Percentiles rank a stretch among this genome's conserved stretches.
Conservation (phyloP, 345 rosid genomes). For the Syzygium grande region DNA sequence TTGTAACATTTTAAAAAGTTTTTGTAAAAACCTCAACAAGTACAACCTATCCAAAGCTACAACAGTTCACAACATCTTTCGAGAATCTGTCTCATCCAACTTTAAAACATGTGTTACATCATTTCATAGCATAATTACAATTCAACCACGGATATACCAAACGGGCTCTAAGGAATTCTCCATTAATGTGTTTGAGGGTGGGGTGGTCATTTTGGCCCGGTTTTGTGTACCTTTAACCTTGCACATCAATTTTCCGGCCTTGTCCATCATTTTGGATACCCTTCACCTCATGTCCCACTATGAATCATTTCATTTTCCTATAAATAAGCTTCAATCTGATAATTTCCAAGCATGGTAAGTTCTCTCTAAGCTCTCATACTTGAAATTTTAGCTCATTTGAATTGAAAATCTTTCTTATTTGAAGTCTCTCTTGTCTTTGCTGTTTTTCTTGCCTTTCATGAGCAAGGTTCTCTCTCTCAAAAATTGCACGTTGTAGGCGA, state of each 20-base stretch:
- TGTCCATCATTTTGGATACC: neutral
- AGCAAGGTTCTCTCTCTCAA: neutral
- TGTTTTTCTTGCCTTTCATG: neutral
- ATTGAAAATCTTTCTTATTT: neutral
- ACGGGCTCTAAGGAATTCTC: neutral
- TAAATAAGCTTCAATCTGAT: neutral
- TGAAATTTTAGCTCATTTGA: neutral
- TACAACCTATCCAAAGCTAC: neutral
- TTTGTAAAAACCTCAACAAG: neutral
- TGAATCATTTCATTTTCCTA: neutral
- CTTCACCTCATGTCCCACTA: neutral
- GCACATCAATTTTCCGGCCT: neutral
- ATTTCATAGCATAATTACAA: neutral
- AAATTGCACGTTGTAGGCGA: neutral
- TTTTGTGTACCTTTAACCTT: neutral
- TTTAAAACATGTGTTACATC: neutral
- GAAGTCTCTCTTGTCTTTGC: neutral
- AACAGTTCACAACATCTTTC: neutral
- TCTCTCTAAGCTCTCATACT: neutral
- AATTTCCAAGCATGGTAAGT: neutral
- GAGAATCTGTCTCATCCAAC: neutral
- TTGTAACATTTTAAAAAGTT: rapidly evolving
- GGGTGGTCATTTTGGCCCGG: neutral
- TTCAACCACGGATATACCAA: neutral
- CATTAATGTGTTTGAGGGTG: neutral